Conservation (phyloP, 306 rosid genomes). For the Canavalia ensiformis region DNA sequence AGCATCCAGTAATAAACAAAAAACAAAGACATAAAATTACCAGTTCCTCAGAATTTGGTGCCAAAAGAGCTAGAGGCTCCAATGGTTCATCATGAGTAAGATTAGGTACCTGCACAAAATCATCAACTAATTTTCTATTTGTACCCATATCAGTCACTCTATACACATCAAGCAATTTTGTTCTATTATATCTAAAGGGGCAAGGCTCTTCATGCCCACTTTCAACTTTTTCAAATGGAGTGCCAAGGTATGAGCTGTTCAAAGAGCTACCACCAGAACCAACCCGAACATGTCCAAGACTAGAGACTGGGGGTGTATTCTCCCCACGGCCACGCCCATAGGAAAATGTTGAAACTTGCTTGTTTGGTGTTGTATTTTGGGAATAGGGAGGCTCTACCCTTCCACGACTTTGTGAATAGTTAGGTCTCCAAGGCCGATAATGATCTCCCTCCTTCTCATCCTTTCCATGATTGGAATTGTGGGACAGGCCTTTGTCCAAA, state of each 20-base stretch:
- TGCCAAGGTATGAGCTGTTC: slow-evolving; percentile 58
- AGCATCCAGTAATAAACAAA: slow-evolving; percentile 13
- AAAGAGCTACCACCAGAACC: slow-evolving; percentile 64
- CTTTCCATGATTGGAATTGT: slow-evolving; percentile 73
- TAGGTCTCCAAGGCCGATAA: slow-evolving; percentile 91
- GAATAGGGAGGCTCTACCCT: slow-evolving; percentile 73
- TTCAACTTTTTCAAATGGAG: slow-evolving; percentile 61
- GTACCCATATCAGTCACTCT: slow-evolving; percentile 63
- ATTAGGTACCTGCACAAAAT: slow-evolving; percentile 72
- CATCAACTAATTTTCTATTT: slow-evolving; percentile 60
- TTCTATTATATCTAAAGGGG: slow-evolving; percentile 73
- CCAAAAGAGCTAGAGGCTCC: slow-evolving; percentile 81
- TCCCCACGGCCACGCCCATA: slow-evolving; percentile 85
- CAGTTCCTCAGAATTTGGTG: slow-evolving; percentile 84
- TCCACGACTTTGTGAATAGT: slow-evolving; percentile 72
- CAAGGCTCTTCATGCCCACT: slow-evolving; percentile 67
- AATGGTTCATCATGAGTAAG: slow-evolving; percentile 74
- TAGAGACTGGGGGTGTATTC: slow-evolving; percentile 64
- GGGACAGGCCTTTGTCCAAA: slow-evolving; percentile 68
- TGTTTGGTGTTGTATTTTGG: slow-evolving; percentile 68
- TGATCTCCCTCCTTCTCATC: slow-evolving; percentile 94
- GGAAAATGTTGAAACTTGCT: slow-evolving; percentile 64
- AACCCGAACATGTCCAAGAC: slow-evolving; percentile 74
- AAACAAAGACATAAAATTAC: slow-evolving; percentile 53
- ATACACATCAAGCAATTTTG: slow-evolving; percentile 84